Conservation (phyloP, 139 green algal genomes). For the Chlorella sp. region DNA sequence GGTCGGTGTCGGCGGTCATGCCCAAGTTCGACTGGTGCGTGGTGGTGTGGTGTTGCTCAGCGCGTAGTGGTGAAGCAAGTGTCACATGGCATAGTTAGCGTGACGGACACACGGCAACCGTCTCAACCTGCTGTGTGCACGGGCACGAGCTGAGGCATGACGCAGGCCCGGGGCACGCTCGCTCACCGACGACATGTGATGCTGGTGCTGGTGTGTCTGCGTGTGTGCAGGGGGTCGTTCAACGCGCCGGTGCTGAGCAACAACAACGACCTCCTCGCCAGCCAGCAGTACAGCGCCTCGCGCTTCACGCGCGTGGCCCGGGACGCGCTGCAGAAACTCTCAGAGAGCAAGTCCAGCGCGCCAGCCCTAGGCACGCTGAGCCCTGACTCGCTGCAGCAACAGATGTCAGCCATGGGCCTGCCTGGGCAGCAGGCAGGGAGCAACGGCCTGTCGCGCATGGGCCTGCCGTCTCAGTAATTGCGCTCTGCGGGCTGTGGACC, state of each 20-base stretch:
- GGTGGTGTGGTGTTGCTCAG: background rate
- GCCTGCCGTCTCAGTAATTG: no score
- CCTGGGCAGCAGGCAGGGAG: background rate
- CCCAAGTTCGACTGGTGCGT: slow-evolving; percentile 8
- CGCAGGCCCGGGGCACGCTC: no score
- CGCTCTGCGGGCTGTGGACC: no score
- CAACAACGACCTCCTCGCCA: no score
- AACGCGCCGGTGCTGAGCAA: background rate
- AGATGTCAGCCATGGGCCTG: background rate
- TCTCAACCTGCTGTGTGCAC: no score
- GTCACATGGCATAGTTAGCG: no score
- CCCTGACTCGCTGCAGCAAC: background rate
- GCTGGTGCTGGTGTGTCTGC: background rate
- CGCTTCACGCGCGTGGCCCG: background rate
- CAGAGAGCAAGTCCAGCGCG: background rate
- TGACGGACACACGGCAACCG: no score
- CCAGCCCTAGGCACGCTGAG: background rate
- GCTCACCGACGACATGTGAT: background rate
- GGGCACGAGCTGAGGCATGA: background rate
- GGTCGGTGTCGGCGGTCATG: slow-evolving; percentile 1
- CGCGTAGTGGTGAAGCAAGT: no score
- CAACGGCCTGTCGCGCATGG: background rate
- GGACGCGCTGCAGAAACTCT: slow-evolving; percentile 3
- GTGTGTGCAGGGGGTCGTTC: background rate
- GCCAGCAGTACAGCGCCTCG: background rate